phyloP scores from a whole-genome alignment of 2,329 filamentous ascomycete genomes.

The Ophiocordyceps camponoti-saundersi region DNA sequence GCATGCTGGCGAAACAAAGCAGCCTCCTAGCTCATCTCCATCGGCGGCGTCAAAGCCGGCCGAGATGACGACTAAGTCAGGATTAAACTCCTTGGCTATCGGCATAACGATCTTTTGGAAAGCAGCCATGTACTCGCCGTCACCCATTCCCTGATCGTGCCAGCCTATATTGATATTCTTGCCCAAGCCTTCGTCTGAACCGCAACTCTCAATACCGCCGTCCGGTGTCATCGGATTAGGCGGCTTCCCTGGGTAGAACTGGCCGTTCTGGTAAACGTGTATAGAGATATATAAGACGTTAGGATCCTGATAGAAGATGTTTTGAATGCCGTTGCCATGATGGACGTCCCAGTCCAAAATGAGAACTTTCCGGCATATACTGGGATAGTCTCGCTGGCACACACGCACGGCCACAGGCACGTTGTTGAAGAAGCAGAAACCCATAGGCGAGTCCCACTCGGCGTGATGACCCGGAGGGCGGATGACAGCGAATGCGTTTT shows the following conservation, averaged over 20 bases:
- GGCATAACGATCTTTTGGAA: constrained; percentile 97
- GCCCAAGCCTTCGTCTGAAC: constrained; percentile 34
- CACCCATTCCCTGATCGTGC: constrained; percentile 67
- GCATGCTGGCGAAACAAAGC: constrained; percentile 77
- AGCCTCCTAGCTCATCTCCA: constrained; percentile 83
- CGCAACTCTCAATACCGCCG: constrained; percentile 43
- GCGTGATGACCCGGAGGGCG: constrained; percentile 91
- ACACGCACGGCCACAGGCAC: constrained; percentile 83
- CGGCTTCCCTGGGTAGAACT: constrained; percentile 65
- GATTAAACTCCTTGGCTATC: constrained; percentile 81
- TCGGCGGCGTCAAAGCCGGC: constrained; percentile 92
- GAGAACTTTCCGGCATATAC: constrained; percentile 70
- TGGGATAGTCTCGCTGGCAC: constrained; percentile 66
- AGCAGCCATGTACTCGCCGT: constrained; percentile 90
- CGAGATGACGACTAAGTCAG: constrained; percentile 87
- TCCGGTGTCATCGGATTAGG: constrained; percentile 40
- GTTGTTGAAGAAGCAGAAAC: constrained; percentile 97
- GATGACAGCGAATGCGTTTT: constrained; percentile 92
- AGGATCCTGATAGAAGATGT: constrained; percentile 87
- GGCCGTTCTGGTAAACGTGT: constrained; percentile 71
- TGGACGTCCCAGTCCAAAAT: constrained; percentile 85
- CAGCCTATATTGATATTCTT: constrained; percentile 52
- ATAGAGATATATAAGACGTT: constrained; percentile 93
- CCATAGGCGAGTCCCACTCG: constrained; percentile 70
- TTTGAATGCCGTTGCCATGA: constrained; percentile 83